Percentiles rank a stretch among this genome's conserved stretches.
Evolutionary conservation across 2,329 filamentous ascomycete genomes (phyloP).

Genomic region (Neopestalotiopsis sp.): DNA sequence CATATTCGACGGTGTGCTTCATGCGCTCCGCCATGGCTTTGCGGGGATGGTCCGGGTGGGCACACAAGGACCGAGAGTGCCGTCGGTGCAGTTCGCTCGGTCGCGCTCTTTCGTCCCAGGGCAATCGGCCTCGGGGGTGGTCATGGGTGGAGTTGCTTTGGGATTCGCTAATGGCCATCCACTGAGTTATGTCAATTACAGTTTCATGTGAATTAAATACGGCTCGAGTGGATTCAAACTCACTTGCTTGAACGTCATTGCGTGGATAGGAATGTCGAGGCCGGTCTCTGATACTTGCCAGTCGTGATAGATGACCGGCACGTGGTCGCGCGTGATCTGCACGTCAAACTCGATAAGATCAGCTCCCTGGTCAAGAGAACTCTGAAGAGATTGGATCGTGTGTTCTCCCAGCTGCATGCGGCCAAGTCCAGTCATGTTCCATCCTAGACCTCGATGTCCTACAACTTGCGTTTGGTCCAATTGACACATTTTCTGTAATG

Average conservation of each 20-base stretch:
- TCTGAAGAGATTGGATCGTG: slow-evolving; percentile 17
- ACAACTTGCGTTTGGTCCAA: slow-evolving; percentile 16
- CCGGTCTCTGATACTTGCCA: slow-evolving; percentile 16
- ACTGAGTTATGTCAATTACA: neutral
- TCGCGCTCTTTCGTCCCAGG: slow-evolving; percentile 16
- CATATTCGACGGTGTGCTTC: slow-evolving; percentile 18
- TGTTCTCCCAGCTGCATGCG: slow-evolving; percentile 18
- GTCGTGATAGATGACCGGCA: slow-evolving; percentile 18
- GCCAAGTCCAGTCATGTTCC: slow-evolving; percentile 5
- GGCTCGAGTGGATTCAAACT: neutral
- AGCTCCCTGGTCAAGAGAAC: slow-evolving; percentile 14
- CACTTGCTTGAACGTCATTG: slow-evolving; percentile 16
- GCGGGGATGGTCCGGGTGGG: slow-evolving; percentile 5
- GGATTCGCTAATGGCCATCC: slow-evolving; percentile 15
- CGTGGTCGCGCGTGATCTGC: slow-evolving; percentile 14
- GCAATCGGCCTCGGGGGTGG: slow-evolving; percentile 8
- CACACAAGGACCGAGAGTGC: slow-evolving; percentile 11
- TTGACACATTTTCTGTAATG: slow-evolving; percentile 17
- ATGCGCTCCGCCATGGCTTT: slow-evolving; percentile 15
- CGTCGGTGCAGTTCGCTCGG: neutral
- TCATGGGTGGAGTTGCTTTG: slow-evolving; percentile 7
- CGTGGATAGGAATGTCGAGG: slow-evolving; percentile 15
- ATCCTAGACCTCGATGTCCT: slow-evolving; percentile 18
- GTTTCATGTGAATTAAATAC: neutral
- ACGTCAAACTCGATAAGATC: slow-evolving; percentile 15